A percentile compares a stretch with the other conserved stretches of the same genome.
phyloP scores from a whole-genome alignment of 805 yeast genomes.

The Debaryomyces maramus region DNA sequence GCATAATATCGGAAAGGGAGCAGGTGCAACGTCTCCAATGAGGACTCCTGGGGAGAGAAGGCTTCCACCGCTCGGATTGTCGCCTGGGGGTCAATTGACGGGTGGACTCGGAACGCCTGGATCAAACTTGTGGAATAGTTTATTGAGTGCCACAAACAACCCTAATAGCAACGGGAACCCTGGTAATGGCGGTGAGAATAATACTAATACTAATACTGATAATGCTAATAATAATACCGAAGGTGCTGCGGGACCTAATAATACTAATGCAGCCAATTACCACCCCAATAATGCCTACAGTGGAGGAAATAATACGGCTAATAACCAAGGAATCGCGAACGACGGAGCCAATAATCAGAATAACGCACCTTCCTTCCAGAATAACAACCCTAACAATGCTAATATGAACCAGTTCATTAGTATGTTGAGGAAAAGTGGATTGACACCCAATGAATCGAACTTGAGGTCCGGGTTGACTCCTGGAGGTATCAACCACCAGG shows the following conservation, averaged over 20 bases:
- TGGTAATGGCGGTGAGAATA: constrained; percentile 7
- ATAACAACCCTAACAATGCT: constrained; percentile 7
- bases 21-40: constrained; percentile 43
- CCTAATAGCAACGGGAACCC: too few species aligned
- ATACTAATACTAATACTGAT: constrained; percentile 7
- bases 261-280: not conserved
- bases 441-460: constrained; percentile 76
- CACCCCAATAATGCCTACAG: constrained; percentile 4
- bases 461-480: constrained; percentile 74
- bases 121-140: constrained; percentile 46
- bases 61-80: constrained; percentile 51
- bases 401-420: constrained; percentile 28
- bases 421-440: constrained; percentile 50
- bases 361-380: not conserved
- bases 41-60: constrained; percentile 62
- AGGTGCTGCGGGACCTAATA: not conserved
- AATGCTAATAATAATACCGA: constrained; percentile 1
- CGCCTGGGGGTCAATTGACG: constrained; percentile 42
- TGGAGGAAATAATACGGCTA: not conserved
- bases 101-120: constrained; percentile 53
- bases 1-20: constrained; percentile 22
- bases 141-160: constrained; percentile 42
- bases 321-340: not conserved
- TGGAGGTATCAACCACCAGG: constrained; percentile 34
- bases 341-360: constrained; percentile 6